Evolutionary conservation across 371 early-diverging fungal genomes (phyloP).

Genomic region (Mycotypha africana): DNA sequence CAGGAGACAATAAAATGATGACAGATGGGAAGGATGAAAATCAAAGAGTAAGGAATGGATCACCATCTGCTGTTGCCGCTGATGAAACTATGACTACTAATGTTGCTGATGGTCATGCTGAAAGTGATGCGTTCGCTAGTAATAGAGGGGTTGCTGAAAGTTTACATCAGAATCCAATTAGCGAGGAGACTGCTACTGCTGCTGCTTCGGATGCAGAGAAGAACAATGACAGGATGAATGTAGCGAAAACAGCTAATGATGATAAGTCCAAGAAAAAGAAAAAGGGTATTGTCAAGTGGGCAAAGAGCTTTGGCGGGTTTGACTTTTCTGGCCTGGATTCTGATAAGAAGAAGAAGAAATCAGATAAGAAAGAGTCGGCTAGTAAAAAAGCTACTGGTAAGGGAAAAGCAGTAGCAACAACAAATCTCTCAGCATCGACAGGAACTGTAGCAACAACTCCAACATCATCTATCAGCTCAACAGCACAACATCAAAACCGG

Average conservation of each 20-base stretch:
- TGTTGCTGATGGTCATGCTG: too few species aligned
- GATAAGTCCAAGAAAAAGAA: constrained; percentile 21
- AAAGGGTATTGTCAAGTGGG: constrained; percentile 23
- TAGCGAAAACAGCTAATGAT: not conserved
- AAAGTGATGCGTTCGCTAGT: too few species aligned
- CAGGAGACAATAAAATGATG: too few species aligned
- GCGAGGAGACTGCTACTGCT: too few species aligned
- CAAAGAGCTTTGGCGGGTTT: constrained; percentile 32
- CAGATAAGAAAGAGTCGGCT: constrained; percentile 2
- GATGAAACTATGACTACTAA: too few species aligned
- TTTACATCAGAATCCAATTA: too few species aligned
- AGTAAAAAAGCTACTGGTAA: not conserved
- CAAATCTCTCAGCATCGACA: not conserved
- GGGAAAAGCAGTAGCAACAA: not conserved
- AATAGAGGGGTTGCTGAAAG: not conserved
- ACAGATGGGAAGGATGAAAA: constrained; percentile 13
- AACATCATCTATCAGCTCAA: not conserved
- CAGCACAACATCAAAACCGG: not conserved
- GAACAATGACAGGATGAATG: too few species aligned
- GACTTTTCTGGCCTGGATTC: constrained; percentile 17
- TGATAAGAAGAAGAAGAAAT: constrained; percentile 12
- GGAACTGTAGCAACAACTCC: not conserved
- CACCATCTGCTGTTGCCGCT: too few species aligned
- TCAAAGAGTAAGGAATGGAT: constrained; percentile 3
- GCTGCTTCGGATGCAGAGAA: too few species aligned